Percentiles rank a stretch among this genome's conserved stretches.
Evolutionary conservation across 768 basidiomycete species (phyloP).

Genomic region (Botryobasidium botryosum): DNA sequence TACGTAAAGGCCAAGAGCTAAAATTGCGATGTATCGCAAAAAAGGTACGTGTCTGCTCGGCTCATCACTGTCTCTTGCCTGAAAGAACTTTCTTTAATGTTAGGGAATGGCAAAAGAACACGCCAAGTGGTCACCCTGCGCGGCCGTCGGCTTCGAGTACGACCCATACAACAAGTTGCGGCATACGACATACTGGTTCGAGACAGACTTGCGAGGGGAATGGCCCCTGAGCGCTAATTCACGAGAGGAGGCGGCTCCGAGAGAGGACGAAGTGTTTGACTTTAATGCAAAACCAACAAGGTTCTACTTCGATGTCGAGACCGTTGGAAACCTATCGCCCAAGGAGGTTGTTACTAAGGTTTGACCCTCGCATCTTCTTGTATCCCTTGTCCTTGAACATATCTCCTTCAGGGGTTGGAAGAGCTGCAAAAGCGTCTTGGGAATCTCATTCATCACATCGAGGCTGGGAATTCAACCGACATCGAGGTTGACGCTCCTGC

Average conservation of each 20-base stretch:
- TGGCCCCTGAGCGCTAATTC: slow-evolving; percentile 89
- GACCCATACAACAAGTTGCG: slow-evolving; percentile 95
- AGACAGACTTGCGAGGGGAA: slow-evolving; percentile 60
- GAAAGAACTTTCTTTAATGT: not conserved
- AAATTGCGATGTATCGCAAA: slow-evolving; percentile 75
- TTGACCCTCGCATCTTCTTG: slow-evolving; percentile 7
- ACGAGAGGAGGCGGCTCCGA: slow-evolving; percentile 59
- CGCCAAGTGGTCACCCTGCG: slow-evolving; percentile 96
- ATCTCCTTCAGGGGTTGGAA: not conserved
- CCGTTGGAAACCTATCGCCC: slow-evolving; percentile 74
- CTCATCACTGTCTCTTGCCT: not conserved
- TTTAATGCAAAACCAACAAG: slow-evolving; percentile 73
- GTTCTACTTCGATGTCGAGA: slow-evolving; percentile 92
- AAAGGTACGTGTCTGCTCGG: slow-evolving; percentile 40
- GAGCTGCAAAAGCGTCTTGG: slow-evolving; percentile 2
- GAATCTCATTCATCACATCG: not conserved
- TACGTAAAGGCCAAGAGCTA: slow-evolving; percentile 87
- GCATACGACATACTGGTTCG: slow-evolving; percentile 92
- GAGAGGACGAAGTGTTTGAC: slow-evolving; percentile 74
- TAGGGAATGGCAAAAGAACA: slow-evolving; percentile 97
- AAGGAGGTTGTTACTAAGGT: slow-evolving; percentile 85
- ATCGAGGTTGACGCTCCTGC: too few species aligned
- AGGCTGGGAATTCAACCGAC: too few species aligned
- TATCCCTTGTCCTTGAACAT: not conserved
- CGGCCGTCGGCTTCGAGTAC: slow-evolving; percentile 91